Evolutionary conservation across 805 yeast species (phyloP), one percentile per base, ranked within the genome.

Genomic region (Teunomyces kruisii): DNA sequence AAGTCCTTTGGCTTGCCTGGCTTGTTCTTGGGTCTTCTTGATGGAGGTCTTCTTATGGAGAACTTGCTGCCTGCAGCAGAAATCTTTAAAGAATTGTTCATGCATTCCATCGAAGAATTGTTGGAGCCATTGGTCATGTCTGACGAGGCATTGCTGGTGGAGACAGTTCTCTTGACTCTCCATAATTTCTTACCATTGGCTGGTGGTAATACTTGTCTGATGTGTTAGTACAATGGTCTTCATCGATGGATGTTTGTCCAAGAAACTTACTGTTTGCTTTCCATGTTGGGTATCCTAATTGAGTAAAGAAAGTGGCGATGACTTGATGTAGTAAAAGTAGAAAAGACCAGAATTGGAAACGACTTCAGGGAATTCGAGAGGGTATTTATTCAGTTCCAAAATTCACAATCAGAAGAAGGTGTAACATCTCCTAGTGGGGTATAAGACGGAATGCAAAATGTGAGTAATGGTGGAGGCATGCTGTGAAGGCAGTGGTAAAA

Each of bases 1-100:
- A 71, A 72, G 51, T 70, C 75, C 56, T 68, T 70, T 40, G 74
- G 74, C 63, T 62, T 66, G 3, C 76, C 76, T 6, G 75, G 75
- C 55, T 62, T 66, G 52, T 66, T 62, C 61, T 68, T 71, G 27
- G 76, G 76, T 56, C 76, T 68, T 51, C 63, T 69, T 44, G 63
- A 62, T 13, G 75, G 74, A 9, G 73, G 70, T 47, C 71, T 66
- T 48, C 63, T 68, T 32, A 57, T 58, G 33, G 61, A 50, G 51
- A 60, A 68, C 46, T 62, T 59, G 22, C 58, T 60, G 17, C 67
- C 70, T 30, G 72, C 72, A 43, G 75, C 70, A 43, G 72, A 56
- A 40, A 72, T 70, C 49, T 57, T 67, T 46, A 71, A 63, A n/a
- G 75, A 68, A 50, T 64, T 72, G 54, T 70, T 65, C 47, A 70